Conservation (phyloP, 2,329 filamentous ascomycete species). For the Arthrobotrys pseudoclavata region DNA sequence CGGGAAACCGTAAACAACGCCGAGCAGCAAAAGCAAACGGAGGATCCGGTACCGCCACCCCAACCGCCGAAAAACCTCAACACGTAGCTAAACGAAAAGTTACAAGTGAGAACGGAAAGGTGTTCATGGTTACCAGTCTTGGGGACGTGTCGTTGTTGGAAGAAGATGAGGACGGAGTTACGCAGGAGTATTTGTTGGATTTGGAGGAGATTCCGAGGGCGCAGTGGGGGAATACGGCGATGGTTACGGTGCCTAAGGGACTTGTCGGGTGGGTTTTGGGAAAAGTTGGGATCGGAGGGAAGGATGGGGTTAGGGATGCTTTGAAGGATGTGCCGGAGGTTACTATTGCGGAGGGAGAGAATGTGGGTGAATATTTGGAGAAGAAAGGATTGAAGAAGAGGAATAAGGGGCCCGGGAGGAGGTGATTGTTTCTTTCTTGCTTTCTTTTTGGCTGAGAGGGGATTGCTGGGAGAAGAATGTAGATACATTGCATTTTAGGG, state of each 20-base stretch:
- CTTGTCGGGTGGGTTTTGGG: conserved; percentile 74
- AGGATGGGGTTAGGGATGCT: conserved; percentile 65
- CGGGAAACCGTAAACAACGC: conserved; percentile 68
- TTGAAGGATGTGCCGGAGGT: conserved; percentile 64
- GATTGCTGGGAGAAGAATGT: background rate
- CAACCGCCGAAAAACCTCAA: conserved; percentile 72
- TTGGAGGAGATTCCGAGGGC: conserved; percentile 85
- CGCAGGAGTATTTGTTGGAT: conserved; percentile 87
- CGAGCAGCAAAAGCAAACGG: conserved; percentile 66
- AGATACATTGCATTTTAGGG: conserved; percentile 3
- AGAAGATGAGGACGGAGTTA: conserved; percentile 85
- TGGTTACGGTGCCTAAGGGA: conserved; percentile 83
- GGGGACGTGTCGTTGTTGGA: conserved; percentile 97
- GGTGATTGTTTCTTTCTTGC: conserved; percentile 17
- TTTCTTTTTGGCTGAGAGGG: background rate
- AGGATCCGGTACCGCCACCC: conserved; percentile 70
- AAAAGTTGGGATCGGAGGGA: conserved; percentile 67
- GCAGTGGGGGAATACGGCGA: conserved; percentile 83
- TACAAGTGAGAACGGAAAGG: conserved; percentile 93
- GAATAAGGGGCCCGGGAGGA: conserved; percentile 32
- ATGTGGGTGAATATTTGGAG: conserved; percentile 65
- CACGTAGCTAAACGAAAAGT: conserved; percentile 84
- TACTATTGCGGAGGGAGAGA: conserved; percentile 67
- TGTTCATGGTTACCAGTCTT: conserved; percentile 89
- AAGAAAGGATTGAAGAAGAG: conserved; percentile 59